Evolutionary conservation across 108 stramenopile species (phyloP).

Genomic region (Cyclotella sp.): DNA sequence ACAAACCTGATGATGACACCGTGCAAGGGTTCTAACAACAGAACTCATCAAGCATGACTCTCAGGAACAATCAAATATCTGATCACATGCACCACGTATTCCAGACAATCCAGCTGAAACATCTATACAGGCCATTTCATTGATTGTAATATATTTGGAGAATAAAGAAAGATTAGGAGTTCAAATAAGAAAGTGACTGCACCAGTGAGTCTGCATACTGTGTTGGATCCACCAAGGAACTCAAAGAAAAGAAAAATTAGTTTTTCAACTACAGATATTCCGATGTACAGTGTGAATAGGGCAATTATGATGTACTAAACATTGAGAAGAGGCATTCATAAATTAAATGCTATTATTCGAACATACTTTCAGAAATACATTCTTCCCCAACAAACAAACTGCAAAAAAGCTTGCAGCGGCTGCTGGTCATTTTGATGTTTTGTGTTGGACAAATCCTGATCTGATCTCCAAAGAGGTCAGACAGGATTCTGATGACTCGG

Average conservation of each 20-base stretch:
- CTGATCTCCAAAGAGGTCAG: too few relatives aligned
- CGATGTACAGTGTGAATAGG: slow-evolving; percentile 53
- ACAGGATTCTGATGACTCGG: too few relatives aligned
- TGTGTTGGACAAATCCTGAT: too few relatives aligned
- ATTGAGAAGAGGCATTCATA: slow-evolving; percentile 33
- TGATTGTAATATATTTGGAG: slow-evolving; percentile 46
- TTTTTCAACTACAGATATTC: slow-evolving; percentile 59
- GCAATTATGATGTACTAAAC: slow-evolving; percentile 43
- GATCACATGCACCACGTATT: slow-evolving; percentile 61
- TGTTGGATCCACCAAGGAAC: slow-evolving; percentile 51
- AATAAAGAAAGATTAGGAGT: slow-evolving; percentile 67
- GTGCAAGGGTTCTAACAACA: slow-evolving; percentile 69
- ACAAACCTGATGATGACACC: slow-evolving; percentile 68
- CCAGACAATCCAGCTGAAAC: slow-evolving; percentile 50
- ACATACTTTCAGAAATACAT: too few relatives aligned
- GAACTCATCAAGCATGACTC: slow-evolving; percentile 47
- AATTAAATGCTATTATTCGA: too few relatives aligned
- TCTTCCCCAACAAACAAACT: too few relatives aligned
- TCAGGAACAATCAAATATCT: slow-evolving; percentile 65
- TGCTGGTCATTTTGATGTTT: too few relatives aligned
- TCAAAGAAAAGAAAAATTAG: slow-evolving; percentile 63
- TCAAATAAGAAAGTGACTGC: slow-evolving; percentile 73
- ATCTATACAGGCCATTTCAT: slow-evolving; percentile 43
- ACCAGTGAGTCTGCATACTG: slow-evolving; percentile 55
- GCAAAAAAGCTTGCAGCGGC: too few relatives aligned